These are phyloP conservation scores for Diversispora eburnea DNA, from an alignment of 192 early-diverging fungal species.

Conservation along the genomic window DNA sequence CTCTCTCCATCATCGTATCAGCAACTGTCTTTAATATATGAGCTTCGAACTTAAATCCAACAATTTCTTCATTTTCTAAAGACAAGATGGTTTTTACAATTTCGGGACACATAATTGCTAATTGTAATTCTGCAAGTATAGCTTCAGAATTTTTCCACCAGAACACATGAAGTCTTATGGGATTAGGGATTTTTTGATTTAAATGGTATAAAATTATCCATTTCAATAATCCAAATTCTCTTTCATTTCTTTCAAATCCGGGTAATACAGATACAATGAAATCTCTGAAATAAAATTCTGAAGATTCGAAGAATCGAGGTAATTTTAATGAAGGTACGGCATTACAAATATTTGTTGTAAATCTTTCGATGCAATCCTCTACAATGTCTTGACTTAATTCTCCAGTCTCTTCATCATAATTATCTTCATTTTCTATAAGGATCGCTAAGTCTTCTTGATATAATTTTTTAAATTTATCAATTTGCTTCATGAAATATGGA, in stretches of 20 bases:
- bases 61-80: background rate
- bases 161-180: background rate
- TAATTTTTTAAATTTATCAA: conserved; percentile 12
- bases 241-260: background rate
- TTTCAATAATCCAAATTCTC: background rate
- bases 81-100: background rate
- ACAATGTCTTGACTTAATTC: background rate
- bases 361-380: background rate
- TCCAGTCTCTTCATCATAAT: background rate
- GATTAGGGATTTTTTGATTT: background rate
- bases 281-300: background rate
- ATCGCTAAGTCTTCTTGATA: background rate
- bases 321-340: background rate
- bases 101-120: background rate
- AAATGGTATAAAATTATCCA: background rate
- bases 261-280: background rate
- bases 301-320: background rate
- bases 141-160: background rate
- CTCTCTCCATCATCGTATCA: background rate
- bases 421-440: conserved; percentile 1
- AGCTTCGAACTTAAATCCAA: background rate
- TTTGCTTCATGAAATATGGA: conserved; percentile 8
- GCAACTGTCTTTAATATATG: background rate
- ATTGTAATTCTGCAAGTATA: background rate
- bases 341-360: background rate